A percentile compares a stretch with the other conserved stretches of the same genome.
Conservation (phyloP, 805 yeast species). For the Kodamaea lidongshanica region DNA sequence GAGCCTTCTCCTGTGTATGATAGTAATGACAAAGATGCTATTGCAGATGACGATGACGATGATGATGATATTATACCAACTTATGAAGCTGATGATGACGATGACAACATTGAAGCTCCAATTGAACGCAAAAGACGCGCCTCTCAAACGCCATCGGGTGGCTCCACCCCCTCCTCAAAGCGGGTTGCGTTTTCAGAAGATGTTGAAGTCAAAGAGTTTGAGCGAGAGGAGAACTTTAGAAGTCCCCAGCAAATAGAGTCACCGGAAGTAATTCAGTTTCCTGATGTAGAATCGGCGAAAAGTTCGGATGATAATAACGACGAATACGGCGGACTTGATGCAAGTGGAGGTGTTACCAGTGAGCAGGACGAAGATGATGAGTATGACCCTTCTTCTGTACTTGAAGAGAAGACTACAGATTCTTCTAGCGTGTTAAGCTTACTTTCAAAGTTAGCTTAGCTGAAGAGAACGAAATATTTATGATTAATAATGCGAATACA, state of each 20-base stretch:
- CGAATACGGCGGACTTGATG: slow-evolving; percentile 10
- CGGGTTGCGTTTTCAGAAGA: slow-evolving; percentile 40
- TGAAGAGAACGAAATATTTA: neutral
- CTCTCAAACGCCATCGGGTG: slow-evolving; percentile 19
- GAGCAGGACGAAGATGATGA: slow-evolving; percentile 14
- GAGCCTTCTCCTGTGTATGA: slow-evolving; percentile 28
- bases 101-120: slow-evolving; percentile 7
- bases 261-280: slow-evolving; percentile 1
- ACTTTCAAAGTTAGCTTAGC: slow-evolving; percentile 25
- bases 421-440: slow-evolving; percentile 25
- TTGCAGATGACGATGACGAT: slow-evolving; percentile 11
- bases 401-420: slow-evolving; percentile 7
- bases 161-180: slow-evolving; percentile 23
- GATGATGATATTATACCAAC: slow-evolving; percentile 14
- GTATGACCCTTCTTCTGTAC: slow-evolving; percentile 16
- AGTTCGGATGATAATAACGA: slow-evolving; percentile 2
- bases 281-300: too few species aligned
- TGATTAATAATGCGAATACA: neutral
- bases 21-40: slow-evolving; percentile 9
- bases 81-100: slow-evolving; percentile 15
- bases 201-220: slow-evolving; percentile 37
- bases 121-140: slow-evolving; percentile 11
- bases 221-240: slow-evolving; percentile 35
- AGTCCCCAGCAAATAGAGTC: too few species aligned
- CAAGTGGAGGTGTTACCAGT: slow-evolving; percentile 13